Base-by-base conservation (phyloP, 352 stramenopile species). In the Pythium rishiriense region DNA sequence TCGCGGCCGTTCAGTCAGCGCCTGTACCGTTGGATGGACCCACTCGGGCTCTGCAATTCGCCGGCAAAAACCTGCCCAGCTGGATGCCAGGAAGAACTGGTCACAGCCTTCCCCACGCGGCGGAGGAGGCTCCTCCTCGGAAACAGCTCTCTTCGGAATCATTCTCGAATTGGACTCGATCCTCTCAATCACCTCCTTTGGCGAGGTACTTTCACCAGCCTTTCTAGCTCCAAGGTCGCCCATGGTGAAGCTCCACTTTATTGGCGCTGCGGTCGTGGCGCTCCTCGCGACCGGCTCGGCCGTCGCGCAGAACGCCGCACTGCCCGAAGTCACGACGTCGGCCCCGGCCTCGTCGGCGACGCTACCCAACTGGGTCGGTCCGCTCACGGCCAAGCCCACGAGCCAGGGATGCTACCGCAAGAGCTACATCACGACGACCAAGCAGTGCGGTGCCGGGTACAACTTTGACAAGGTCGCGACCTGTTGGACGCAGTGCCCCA, bases 401-500 rank as follows among this genome's bases (percentile, higher is more conserved):
- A 58, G 68, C 43, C 64, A 43, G 37, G 67, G 61, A 2, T 73
- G 67, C 62, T 73, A 73, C 57, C 67, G 67, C 21, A 70, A 70
- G 53, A 75, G 66, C 11, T 66, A 81, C 45, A 59, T 78, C 19
- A 73, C 75, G 52, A 56, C 70, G 37, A 64, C 29, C 15, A 64
- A 68, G 48, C 41, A 68, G 57, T 85, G 76, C 41, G 69, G 74
- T 2, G 39, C 47, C 1, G 79, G 78, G 33, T 87, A 80, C 64
- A 71, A 81, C 39, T 81, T 74, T 21, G 74, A 85, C 35, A 66
- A 73, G 1, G 73, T 79, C 49, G 71, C 77, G 9, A 85, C 79
- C 6, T 88, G 76, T 54, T 88, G 79, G 79, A 73, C 79, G 0
- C 64, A 86, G 58, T 88, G 79, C 25, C 79, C 79, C 0, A 42